Conservation (phyloP, 108 stramenopile genomes). For the Aurantiochytrium sp. region DNA sequence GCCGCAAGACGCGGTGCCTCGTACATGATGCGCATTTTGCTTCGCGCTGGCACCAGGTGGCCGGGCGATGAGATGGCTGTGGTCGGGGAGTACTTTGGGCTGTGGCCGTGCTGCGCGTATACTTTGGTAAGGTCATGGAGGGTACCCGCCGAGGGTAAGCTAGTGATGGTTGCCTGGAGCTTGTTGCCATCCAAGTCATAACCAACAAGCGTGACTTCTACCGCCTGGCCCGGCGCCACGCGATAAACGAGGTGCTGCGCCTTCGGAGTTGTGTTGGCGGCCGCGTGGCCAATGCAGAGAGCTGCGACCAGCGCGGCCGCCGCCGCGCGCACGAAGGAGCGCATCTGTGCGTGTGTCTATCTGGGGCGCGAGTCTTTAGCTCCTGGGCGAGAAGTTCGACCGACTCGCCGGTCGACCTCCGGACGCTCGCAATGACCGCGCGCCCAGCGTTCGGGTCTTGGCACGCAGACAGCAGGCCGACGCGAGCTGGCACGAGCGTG, state of each 20-base stretch:
- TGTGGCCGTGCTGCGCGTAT: slow-evolving; percentile 62
- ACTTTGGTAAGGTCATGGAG: slow-evolving; percentile 59
- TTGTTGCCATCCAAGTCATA: slow-evolving; percentile 52
- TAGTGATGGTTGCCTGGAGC: slow-evolving; percentile 45
- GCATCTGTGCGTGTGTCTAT: neutral
- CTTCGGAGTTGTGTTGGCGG: slow-evolving; percentile 15
- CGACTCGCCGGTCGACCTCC: too few relatives aligned
- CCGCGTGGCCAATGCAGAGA: neutral
- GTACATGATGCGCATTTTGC: slow-evolving; percentile 53
- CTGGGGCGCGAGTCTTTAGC: too few relatives aligned
- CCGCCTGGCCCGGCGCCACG: slow-evolving; percentile 35
- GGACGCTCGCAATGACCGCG: too few relatives aligned
- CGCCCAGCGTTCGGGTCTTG: too few relatives aligned
- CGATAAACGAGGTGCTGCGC: slow-evolving; percentile 39
- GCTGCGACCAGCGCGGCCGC: neutral
- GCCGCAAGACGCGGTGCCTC: slow-evolving; percentile 45
- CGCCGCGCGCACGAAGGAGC: neutral
- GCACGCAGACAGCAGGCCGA: too few relatives aligned
- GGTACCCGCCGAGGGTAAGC: slow-evolving; percentile 49
- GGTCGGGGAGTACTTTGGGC: slow-evolving; percentile 52
- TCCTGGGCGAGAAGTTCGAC: too few relatives aligned
- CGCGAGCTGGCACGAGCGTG: too few relatives aligned
- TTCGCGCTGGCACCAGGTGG: slow-evolving; percentile 47
- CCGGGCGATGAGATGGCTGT: neutral
- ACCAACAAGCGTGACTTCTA: slow-evolving; percentile 43